Conservation (phyloP, 164 flowering plant species). For the Dillenia turbinata region DNA sequence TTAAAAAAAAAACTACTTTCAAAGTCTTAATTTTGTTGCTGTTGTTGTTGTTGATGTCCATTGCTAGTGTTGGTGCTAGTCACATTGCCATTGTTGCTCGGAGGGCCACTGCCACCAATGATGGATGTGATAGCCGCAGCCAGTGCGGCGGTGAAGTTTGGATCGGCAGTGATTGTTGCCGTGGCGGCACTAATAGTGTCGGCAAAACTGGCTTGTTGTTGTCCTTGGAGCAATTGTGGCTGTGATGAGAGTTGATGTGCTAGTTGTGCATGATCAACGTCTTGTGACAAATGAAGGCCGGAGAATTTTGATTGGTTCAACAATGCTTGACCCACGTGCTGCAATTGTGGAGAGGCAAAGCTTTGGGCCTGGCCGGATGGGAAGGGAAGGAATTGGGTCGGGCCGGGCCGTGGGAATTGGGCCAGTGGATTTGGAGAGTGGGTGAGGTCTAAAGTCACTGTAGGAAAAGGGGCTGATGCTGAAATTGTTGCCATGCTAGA, state of each 20-base stretch:
- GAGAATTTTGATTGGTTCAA: slow-evolving; percentile 66
- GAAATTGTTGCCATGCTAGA: slow-evolving; percentile 73
- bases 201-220: slow-evolving; percentile 19
- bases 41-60: slow-evolving; percentile 11
- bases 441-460: slow-evolving; percentile 66
- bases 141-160: slow-evolving; percentile 66
- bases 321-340: slow-evolving; percentile 40
- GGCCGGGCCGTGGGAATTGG: slow-evolving; percentile 29
- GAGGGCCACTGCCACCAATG: slow-evolving; percentile 27
- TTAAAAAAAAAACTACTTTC: background rate
- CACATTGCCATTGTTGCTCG: slow-evolving; percentile 15
- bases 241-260: slow-evolving; percentile 12
- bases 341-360: slow-evolving; percentile 15
- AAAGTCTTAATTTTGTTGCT: slow-evolving; percentile 18
- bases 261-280: slow-evolving; percentile 9
- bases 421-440: slow-evolving; percentile 35
- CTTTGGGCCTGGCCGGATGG: slow-evolving; percentile 13
- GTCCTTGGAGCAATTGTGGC: slow-evolving; percentile 9
- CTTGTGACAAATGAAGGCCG: slow-evolving; percentile 52
- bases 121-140: slow-evolving; percentile 63
- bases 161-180: slow-evolving; percentile 66
- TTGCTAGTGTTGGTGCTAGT: slow-evolving; percentile 2
- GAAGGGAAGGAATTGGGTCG: slow-evolving; percentile 36
- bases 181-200: slow-evolving; percentile 58
- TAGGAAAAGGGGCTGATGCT: slow-evolving; percentile 77